phyloP scores from a whole-genome alignment of 805 yeast genomes.

The Yarrowia sp. region DNA sequence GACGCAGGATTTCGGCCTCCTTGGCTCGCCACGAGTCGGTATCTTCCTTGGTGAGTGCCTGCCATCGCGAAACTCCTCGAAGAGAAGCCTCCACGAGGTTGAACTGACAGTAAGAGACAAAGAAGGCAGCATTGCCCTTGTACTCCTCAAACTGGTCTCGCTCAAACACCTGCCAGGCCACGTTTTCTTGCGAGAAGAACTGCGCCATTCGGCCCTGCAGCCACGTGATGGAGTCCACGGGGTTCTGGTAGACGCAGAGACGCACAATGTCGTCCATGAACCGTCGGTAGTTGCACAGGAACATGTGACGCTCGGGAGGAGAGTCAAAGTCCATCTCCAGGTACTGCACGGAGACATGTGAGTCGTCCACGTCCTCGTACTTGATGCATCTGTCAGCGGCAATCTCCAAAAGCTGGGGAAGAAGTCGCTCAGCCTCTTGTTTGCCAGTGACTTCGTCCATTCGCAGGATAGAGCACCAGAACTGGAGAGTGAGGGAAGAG shows the following conservation, averaged over 20 bases:
- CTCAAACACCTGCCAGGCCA: constrained; percentile 70
- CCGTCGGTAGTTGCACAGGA: constrained; percentile 78
- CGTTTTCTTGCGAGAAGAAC: constrained; percentile 68
- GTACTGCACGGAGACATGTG: constrained; percentile 66
- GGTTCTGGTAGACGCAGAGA: constrained; percentile 82
- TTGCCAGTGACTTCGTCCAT: constrained; percentile 64
- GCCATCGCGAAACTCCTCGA: constrained; percentile 94
- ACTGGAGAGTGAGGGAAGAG: constrained; percentile 86
- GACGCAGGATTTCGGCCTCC: constrained; percentile 58
- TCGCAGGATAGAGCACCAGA: constrained; percentile 92
- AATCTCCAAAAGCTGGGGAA: constrained; percentile 74
- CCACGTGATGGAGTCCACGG: constrained; percentile 84
- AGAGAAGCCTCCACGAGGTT: constrained; percentile 87
- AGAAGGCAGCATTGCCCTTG: constrained; percentile 66
- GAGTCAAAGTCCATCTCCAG: constrained; percentile 90
- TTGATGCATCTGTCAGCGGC: constrained; percentile 80
- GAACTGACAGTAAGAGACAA: constrained; percentile 80
- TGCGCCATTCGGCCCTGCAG: constrained; percentile 71
- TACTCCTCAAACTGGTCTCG: constrained; percentile 59
- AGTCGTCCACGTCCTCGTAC: constrained; percentile 72
- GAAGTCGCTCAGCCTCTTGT: constrained; percentile 56
- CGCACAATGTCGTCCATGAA: constrained; percentile 91
- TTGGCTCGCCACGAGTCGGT: constrained; percentile 60
- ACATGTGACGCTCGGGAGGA: constrained; percentile 75
- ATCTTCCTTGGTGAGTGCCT: constrained; percentile 62